phyloP scores from a whole-genome alignment of 1,284 basidiomycete species.

The Phaffia rhodozyma region DNA sequence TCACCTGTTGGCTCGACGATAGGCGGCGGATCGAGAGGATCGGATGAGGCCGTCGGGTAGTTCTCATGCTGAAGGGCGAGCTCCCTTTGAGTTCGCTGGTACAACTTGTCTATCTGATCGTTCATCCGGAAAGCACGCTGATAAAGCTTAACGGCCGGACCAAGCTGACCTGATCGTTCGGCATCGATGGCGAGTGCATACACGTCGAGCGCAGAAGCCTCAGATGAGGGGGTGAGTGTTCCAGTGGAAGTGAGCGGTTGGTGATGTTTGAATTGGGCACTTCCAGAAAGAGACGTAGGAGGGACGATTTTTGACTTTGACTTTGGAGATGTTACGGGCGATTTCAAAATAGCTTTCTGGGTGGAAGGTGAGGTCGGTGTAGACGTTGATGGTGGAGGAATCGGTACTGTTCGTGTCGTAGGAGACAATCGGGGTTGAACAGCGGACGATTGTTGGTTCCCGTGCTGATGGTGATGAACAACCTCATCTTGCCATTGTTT shows the following conservation, averaged over 20 bases:
- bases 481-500: conserved; percentile 8
- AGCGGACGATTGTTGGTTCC: not conserved
- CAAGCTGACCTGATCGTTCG: conserved; percentile 60
- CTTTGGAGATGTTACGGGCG: not conserved
- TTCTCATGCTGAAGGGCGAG: not conserved
- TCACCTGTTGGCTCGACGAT: not conserved
- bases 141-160: conserved; percentile 61
- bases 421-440: not conserved
- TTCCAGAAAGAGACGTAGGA: not conserved
- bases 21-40: not conserved
- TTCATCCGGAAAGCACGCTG: conserved; percentile 65
- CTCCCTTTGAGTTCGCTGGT: not conserved
- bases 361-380: not conserved
- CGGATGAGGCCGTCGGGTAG: not conserved
- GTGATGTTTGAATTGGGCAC: not conserved
- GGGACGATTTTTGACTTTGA: not conserved
- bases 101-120: conserved; percentile 6
- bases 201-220: conserved; percentile 44
- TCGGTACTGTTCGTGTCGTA: not conserved
- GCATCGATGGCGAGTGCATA: conserved; percentile 57
- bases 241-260: not conserved
- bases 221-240: not conserved
- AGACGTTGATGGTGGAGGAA: not conserved
- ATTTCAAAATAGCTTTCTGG: not conserved
- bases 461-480: not conserved